These are phyloP conservation scores for Conoideocrella luteorostrata DNA, from an alignment of 2,329 filamentous ascomycete genomes.

Conservation along the genomic window DNA sequence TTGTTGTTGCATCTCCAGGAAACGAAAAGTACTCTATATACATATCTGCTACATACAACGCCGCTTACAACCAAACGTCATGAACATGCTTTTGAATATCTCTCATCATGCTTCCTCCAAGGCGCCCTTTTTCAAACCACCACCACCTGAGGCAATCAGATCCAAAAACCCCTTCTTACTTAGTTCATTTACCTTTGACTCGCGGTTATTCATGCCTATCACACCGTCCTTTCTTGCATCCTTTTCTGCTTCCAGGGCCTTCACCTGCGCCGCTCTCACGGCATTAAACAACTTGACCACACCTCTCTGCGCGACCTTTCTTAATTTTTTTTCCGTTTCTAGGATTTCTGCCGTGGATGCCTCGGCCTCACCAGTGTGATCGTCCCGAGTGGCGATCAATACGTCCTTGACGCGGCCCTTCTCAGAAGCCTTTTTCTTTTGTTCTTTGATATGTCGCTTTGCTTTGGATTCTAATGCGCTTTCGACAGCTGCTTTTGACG, in stretches of 20 bases:
- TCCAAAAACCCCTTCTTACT: slow-evolving; percentile 95
- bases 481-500: slow-evolving; percentile 67
- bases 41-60: slow-evolving; percentile 7
- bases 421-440: slow-evolving; percentile 72
- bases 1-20: slow-evolving; percentile 9
- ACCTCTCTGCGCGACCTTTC: slow-evolving; percentile 85
- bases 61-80: too few species aligned
- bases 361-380: slow-evolving; percentile 34
- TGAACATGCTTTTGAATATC: too few species aligned
- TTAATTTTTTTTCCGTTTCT: slow-evolving; percentile 71
- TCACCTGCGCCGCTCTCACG: slow-evolving; percentile 84
- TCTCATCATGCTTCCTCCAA: slow-evolving; percentile 44
- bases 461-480: slow-evolving; percentile 77
- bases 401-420: slow-evolving; percentile 88
- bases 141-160: slow-evolving; percentile 65
- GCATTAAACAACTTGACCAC: slow-evolving; percentile 97
- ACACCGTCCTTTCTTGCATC: slow-evolving; percentile 64
- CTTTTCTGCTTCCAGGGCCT: slow-evolving; percentile 70
- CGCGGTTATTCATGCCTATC: slow-evolving; percentile 70
- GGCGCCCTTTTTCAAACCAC: slow-evolving; percentile 50
- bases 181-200: slow-evolving; percentile 91
- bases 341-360: slow-evolving; percentile 47
- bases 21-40: slow-evolving; percentile 10
- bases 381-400: slow-evolving; percentile 55
- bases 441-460: slow-evolving; percentile 67